A percentile compares a stretch with the other conserved stretches of the same genome.
Conservation (phyloP, 1,284 basidiomycete species). For the Fomitopsis pinicola region DNA sequence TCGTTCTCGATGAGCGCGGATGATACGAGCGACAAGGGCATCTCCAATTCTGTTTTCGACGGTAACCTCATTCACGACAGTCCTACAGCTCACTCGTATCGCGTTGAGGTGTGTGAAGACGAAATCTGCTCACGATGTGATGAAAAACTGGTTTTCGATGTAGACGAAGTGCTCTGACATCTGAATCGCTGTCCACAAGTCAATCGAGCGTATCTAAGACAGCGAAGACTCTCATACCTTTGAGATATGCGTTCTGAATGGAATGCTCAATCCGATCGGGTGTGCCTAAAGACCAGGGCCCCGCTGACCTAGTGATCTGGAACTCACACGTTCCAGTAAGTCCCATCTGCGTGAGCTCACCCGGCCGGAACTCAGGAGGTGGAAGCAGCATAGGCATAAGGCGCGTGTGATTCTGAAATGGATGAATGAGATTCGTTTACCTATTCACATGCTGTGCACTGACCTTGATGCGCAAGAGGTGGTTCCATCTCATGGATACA, state of each 20-base stretch:
- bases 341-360: constrained; percentile 77
- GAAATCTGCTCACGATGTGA: constrained; percentile 68
- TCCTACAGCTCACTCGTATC: constrained; percentile 42
- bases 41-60: constrained; percentile 96
- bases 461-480: constrained; percentile 87
- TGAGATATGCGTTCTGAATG: constrained; percentile 92
- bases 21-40: constrained; percentile 89
- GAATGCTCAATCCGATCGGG: constrained; percentile 85
- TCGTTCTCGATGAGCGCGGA: constrained; percentile 81
- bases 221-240: constrained; percentile 48
- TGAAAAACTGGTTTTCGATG: constrained; percentile 99
- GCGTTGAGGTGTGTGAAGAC: background rate
- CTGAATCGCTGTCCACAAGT: constrained; percentile 70
- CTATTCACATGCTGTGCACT: too few relatives aligned
- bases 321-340: constrained; percentile 96
- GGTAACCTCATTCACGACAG: constrained; percentile 79
- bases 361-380: constrained; percentile 86
- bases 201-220: background rate
- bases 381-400: constrained; percentile 94
- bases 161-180: constrained; percentile 93
- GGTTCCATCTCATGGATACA: constrained; percentile 73
- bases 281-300: constrained; percentile 96
- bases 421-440: background rate
- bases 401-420: constrained; percentile 80
- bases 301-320: constrained; percentile 94